These are phyloP conservation scores for Globisporangium nagaii DNA, from an alignment of 352 stramenopile genomes.

Conservation along the genomic window DNA sequence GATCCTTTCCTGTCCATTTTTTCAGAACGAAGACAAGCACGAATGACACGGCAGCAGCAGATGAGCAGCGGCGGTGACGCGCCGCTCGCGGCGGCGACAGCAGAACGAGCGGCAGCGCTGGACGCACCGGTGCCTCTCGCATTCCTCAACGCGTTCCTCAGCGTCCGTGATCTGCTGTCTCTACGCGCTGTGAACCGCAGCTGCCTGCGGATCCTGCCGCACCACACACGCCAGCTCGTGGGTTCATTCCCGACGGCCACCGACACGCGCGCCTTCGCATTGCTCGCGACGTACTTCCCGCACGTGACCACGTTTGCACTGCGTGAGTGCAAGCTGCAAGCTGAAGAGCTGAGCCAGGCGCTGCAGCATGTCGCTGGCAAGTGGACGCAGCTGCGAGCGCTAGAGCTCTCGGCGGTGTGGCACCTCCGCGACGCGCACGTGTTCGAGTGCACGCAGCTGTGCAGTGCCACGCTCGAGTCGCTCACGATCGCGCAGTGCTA, in stretches of 20 bases:
- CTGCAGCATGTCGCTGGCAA: not conserved
- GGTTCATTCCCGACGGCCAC: not conserved
- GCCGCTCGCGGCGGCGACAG: no score
- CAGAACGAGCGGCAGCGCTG: not conserved
- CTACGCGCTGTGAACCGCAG: slow-evolving; percentile 3
- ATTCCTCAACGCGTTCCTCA: slow-evolving; percentile 2
- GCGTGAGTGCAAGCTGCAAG: not conserved
- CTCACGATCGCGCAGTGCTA: slow-evolving; percentile 52
- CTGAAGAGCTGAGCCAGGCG: not conserved
- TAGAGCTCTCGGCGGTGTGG: slow-evolving; percentile 42
- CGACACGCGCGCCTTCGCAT: not conserved
- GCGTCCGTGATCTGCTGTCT: not conserved
- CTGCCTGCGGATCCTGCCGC: slow-evolving; percentile 1
- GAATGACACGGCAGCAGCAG: not conserved
- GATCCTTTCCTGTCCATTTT: no score
- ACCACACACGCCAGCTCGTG: slow-evolving; percentile 7
- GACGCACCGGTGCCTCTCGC: slow-evolving; percentile 5
- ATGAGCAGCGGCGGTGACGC: not conserved
- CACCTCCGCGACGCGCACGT: slow-evolving; percentile 43
- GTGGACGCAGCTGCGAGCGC: slow-evolving; percentile 22
- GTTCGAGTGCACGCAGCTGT: slow-evolving; percentile 27
- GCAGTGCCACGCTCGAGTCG: slow-evolving; percentile 25
- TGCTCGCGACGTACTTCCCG: slow-evolving; percentile 10
- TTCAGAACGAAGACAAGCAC: no score
- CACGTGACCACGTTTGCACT: slow-evolving; percentile 1